phyloP scores from a whole-genome alignment of 2,329 filamentous ascomycete species.

The Exophiala calicioides region DNA sequence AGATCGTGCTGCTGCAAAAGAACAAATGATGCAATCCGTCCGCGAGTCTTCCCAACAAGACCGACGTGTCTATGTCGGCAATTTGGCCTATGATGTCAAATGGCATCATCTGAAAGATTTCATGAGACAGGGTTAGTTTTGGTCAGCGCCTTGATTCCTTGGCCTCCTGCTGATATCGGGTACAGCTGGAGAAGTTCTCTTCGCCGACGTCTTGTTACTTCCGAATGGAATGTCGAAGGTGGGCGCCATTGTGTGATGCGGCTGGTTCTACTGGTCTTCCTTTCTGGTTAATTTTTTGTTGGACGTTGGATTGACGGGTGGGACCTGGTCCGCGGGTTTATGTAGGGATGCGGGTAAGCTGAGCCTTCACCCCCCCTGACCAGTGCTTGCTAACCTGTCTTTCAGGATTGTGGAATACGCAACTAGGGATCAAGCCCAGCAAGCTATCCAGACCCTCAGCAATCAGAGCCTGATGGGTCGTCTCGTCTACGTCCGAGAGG shows the following conservation, averaged over 20 bases:
- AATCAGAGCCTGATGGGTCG: conserved; percentile 99
- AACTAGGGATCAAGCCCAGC: conserved; percentile 97
- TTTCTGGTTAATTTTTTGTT: conserved; percentile 60
- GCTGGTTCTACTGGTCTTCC: conserved; percentile 74
- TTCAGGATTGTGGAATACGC: conserved; percentile 99
- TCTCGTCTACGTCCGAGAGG: conserved; percentile 97
- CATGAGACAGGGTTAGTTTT: conserved; percentile 85
- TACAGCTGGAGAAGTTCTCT: conserved; percentile 96
- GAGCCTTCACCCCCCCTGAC: conserved; percentile 1
- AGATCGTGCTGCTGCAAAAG: conserved; percentile 78
- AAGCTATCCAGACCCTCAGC: conserved; percentile 94
- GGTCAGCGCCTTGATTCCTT: conserved; percentile 4
- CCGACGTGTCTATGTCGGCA: conserved; percentile 98
- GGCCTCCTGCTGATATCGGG: conserved; percentile 37
- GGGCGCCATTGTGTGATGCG: conserved; percentile 89
- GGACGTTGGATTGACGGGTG: conserved; percentile 99
- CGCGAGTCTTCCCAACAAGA: conserved; percentile 96
- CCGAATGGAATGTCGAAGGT: conserved; percentile 99
- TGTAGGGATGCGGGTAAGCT: conserved; percentile 99
- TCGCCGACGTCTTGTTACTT: conserved; percentile 98
- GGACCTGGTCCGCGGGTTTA: conserved; percentile 81
- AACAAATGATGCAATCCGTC: conserved; percentile 94
- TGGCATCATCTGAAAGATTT: conserved; percentile 99
- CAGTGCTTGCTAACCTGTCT: conserved; percentile 8
- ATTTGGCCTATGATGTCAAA: conserved; percentile 98